Evolutionary conservation across 768 basidiomycete species (phyloP).

Genomic region (Pulveroboletus sp.): DNA sequence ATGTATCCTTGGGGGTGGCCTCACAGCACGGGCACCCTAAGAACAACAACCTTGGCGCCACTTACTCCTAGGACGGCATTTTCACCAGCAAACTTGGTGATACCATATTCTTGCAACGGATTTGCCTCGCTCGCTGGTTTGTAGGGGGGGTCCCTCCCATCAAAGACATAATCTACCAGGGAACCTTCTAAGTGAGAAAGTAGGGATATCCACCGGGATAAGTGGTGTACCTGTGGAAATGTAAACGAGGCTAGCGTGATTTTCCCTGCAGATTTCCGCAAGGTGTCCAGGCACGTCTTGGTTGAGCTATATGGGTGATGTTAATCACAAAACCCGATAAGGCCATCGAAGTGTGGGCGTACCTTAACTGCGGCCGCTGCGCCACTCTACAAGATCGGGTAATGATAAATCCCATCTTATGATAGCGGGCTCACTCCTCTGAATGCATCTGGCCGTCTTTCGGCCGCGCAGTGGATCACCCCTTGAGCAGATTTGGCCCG

Average conservation of each 20-base stretch:
- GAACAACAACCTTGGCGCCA: conserved; percentile 56
- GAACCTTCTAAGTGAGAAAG: conserved; percentile 6
- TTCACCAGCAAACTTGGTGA: conserved; percentile 86
- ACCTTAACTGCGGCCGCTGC: conserved; percentile 65
- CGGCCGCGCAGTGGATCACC: conserved; percentile 95
- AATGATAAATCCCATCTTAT: background rate
- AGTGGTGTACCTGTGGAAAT: conserved; percentile 75
- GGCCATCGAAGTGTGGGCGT: conserved; percentile 9
- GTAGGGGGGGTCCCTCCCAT: conserved; percentile 91
- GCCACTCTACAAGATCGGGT: conserved; percentile 35
- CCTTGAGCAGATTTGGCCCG: conserved; percentile 36
- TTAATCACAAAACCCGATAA: background rate
- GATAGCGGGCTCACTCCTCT: conserved; percentile 57
- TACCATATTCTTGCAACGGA: conserved; percentile 85
- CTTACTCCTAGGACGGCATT: conserved; percentile 59
- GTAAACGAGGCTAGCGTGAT: conserved; percentile 74
- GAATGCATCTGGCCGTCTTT: conserved; percentile 88
- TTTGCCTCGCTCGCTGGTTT: conserved; percentile 65
- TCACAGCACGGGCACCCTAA: conserved; percentile 88
- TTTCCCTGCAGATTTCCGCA: conserved; percentile 55
- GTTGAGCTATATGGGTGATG: conserved; percentile 57
- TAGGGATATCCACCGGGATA: background rate
- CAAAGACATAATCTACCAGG: conserved; percentile 85
- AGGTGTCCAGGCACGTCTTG: conserved; percentile 69
- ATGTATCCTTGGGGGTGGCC: conserved; percentile 16